Percentiles rank a stretch among this genome's conserved stretches.
These are phyloP conservation scores for Chrysoporthe puriensis DNA, from an alignment of 2,329 filamentous ascomycete genomes.

Conservation along the genomic window DNA sequence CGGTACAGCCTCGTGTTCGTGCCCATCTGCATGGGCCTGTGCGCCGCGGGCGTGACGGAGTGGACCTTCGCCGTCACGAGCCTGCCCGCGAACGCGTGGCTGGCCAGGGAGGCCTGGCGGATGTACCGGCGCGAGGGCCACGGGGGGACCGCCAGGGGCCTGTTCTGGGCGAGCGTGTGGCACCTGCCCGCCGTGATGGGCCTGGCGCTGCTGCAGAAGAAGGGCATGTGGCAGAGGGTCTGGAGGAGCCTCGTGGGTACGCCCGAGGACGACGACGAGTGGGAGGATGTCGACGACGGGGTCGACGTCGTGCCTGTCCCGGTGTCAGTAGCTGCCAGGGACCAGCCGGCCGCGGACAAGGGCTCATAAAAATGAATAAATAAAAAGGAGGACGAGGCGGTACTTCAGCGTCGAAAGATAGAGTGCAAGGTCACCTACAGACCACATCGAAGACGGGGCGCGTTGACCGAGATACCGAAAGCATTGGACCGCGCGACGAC, in stretches of 20 bases:
- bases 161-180: slow-evolving; percentile 99
- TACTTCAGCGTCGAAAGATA: not conserved
- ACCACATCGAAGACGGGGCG: not conserved
- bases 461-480: too few relatives aligned
- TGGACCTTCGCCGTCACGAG: slow-evolving; percentile 84
- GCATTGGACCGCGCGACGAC: too few relatives aligned
- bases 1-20: slow-evolving; percentile 86
- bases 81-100: slow-evolving; percentile 82
- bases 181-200: slow-evolving; percentile 90
- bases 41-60: slow-evolving; percentile 79
- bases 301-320: slow-evolving; percentile 43
- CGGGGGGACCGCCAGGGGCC: slow-evolving; percentile 75
- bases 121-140: slow-evolving; percentile 83
- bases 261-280: slow-evolving; percentile 57
- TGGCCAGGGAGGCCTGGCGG: slow-evolving; percentile 74
- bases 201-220: slow-evolving; percentile 89
- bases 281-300: slow-evolving; percentile 62
- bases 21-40: slow-evolving; percentile 81
- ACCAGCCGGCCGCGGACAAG: not conserved
- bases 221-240: slow-evolving; percentile 85
- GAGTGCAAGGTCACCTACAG: not conserved
- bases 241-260: slow-evolving; percentile 69
- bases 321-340: slow-evolving; percentile 13
- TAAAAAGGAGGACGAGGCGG: not conserved
- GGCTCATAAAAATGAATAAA: not conserved